A percentile compares a stretch with the other conserved stretches of the same genome.
phyloP scores from a whole-genome alignment of 2,329 filamentous ascomycete species.

The Helminthosporium solani region DNA sequence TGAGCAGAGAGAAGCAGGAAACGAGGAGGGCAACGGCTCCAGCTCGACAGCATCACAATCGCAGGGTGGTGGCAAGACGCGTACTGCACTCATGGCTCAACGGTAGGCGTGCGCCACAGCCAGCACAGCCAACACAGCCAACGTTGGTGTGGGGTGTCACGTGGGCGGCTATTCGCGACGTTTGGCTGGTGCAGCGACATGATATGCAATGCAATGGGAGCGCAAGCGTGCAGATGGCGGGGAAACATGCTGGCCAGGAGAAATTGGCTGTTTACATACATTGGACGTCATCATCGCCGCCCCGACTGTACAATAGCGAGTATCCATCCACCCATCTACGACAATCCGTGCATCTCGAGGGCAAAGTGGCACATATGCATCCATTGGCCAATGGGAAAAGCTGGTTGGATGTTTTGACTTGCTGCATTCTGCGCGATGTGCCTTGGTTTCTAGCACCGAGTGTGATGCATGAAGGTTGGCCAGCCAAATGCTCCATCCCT shows the following conservation, averaged over 20 bases:
- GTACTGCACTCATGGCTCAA: neutral
- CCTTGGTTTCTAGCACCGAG: constrained; percentile 5
- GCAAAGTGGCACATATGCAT: neutral
- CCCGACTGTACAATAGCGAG: too few relatives aligned
- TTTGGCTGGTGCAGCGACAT: neutral
- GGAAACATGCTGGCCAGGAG: too few relatives aligned
- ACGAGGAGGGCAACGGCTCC: constrained; percentile 1
- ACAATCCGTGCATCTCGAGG: neutral
- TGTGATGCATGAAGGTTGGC: constrained; percentile 1
- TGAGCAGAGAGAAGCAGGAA: constrained; percentile 42
- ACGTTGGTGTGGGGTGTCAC: too few relatives aligned
- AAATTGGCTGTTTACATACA: too few relatives aligned
- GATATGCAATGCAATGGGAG: too few relatives aligned
- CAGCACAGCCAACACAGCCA: too few relatives aligned
- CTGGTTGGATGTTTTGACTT: neutral
- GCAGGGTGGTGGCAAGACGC: constrained; percentile 17
- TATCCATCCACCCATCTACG: neutral
- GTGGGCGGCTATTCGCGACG: neutral
- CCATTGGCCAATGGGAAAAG: constrained; percentile 7
- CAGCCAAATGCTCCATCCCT: constrained; percentile 20
- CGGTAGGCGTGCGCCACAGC: too few relatives aligned
- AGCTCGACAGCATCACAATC: constrained; percentile 7
- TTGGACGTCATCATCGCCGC: too few relatives aligned
- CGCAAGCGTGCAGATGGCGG: too few relatives aligned
- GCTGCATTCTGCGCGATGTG: constrained; percentile 6